These are phyloP conservation scores for Saccharomyces hybrid DNA, from an alignment of 1,139 yeast species.

Conservation along the genomic window DNA sequence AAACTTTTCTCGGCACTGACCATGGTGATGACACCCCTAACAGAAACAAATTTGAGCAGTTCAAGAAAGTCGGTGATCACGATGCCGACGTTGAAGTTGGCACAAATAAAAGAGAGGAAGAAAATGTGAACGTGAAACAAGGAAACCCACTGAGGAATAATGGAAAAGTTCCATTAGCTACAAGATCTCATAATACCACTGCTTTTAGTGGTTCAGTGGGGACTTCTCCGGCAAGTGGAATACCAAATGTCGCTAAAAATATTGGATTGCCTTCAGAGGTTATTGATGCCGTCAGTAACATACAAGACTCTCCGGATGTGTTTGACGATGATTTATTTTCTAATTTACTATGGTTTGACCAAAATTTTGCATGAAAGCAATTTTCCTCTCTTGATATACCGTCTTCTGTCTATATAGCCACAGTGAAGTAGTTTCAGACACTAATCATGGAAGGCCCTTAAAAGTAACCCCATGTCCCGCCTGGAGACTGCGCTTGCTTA, in stretches of 20 bases:
- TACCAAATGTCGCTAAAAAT: neutral
- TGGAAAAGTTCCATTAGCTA: neutral
- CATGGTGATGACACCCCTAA: slow-evolving; percentile 54
- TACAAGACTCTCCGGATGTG: neutral
- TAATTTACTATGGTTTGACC: slow-evolving; percentile 52
- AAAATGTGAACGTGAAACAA: slow-evolving; percentile 1
- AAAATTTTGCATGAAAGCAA: slow-evolving; percentile 17
- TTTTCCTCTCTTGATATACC: neutral
- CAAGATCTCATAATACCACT: neutral
- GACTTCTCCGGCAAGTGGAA: slow-evolving; percentile 2
- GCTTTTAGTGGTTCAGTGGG: neutral
- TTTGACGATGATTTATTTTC: slow-evolving; percentile 34
- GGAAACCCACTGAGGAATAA: neutral
- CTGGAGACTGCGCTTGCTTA: too few species aligned
- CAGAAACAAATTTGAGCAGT: slow-evolving; percentile 41
- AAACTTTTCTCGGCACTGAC: slow-evolving; percentile 41
- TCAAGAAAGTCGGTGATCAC: slow-evolving; percentile 34
- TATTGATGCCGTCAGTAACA: neutral
- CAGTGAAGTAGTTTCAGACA: too few species aligned
- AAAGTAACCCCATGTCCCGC: too few species aligned
- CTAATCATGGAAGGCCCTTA: too few species aligned
- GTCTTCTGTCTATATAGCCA: too few species aligned
- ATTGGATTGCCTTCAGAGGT: neutral
- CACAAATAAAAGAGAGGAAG: slow-evolving; percentile 9
- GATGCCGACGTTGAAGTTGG: neutral